Conservation (phyloP, 306 rosid species). For the Pterocarpus santalinus region DNA sequence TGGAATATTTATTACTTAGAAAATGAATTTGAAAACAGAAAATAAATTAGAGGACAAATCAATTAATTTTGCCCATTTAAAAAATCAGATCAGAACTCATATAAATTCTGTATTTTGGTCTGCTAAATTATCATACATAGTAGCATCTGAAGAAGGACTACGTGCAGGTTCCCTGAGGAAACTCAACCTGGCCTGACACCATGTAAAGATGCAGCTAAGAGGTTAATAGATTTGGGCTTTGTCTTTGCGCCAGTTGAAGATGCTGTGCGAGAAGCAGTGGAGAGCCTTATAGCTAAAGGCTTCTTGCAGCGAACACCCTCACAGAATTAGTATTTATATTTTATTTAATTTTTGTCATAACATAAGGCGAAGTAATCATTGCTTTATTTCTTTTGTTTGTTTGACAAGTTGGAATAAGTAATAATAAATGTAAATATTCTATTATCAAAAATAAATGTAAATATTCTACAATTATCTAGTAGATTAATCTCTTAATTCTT, state of each 20-base stretch:
- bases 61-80: too few relatives aligned
- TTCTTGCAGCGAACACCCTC: constrained; percentile 54
- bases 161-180: constrained; percentile 70
- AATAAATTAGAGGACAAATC: too few relatives aligned
- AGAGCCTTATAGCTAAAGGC: constrained; percentile 74
- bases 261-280: constrained; percentile 72
- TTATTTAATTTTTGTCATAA: neutral
- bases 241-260: constrained; percentile 77
- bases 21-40: too few relatives aligned
- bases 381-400: constrained; percentile 31
- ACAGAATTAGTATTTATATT: constrained; percentile 4
- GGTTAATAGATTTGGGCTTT: constrained; percentile 73
- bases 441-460: constrained; percentile 48
- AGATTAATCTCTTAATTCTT: constrained; percentile 8
- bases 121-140: neutral
- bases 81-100: neutral
- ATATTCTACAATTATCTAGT: constrained; percentile 21
- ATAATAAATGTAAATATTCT: constrained; percentile 45
- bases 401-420: constrained; percentile 15
- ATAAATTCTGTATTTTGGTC: neutral
- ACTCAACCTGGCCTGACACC: constrained; percentile 81
- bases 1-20: too few relatives aligned
- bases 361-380: constrained; percentile 2
- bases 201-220: constrained; percentile 77
- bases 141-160: constrained; percentile 37